Conservation (phyloP, 805 yeast genomes). For the Lachancea fermentati region DNA sequence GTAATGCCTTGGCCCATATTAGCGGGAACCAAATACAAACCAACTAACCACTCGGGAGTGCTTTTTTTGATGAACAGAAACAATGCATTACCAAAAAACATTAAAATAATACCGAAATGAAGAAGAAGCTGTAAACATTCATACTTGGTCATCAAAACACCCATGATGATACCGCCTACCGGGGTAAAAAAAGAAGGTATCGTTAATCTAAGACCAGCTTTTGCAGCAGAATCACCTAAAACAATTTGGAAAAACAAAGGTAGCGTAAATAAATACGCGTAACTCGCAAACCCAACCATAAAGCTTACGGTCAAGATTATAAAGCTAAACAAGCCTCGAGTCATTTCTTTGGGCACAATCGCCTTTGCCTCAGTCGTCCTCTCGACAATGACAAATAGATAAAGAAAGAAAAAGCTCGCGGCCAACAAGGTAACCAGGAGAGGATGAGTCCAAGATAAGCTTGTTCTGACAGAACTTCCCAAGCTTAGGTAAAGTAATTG, state of each 20-base stretch:
- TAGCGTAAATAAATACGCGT: conserved; percentile 38
- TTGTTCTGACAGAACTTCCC: conserved; percentile 7
- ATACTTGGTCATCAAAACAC: conserved; percentile 34
- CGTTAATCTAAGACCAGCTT: conserved; percentile 38
- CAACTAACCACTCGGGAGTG: conserved; percentile 26
- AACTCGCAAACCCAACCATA: conserved; percentile 36
- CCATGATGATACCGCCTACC: conserved; percentile 39
- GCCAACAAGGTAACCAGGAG: conserved; percentile 6
- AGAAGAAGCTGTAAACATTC: conserved; percentile 28
- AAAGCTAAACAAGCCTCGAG: conserved; percentile 7
- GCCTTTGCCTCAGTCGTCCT: conserved; percentile 15
- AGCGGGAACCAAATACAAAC: conserved; percentile 32
- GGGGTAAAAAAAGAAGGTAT: conserved; percentile 40
- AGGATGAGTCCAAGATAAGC: conserved; percentile 9
- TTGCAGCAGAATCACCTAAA: conserved; percentile 36
- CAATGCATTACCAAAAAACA: conserved; percentile 35
- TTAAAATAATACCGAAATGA: conserved; percentile 31
- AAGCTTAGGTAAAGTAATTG: conserved; percentile 23
- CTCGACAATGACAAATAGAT: conserved; percentile 13
- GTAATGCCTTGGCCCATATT: conserved; percentile 38
- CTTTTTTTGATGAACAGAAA: conserved; percentile 22
- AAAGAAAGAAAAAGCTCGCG: conserved; percentile 9
- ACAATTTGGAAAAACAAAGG: conserved; percentile 41
- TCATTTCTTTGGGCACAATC: conserved; percentile 15
- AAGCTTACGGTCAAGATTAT: conserved; percentile 24